Evolutionary conservation across 441 rosid genomes (phyloP), one percentile per base, ranked within the genome.

Genomic region (California macrophylla): DNA sequence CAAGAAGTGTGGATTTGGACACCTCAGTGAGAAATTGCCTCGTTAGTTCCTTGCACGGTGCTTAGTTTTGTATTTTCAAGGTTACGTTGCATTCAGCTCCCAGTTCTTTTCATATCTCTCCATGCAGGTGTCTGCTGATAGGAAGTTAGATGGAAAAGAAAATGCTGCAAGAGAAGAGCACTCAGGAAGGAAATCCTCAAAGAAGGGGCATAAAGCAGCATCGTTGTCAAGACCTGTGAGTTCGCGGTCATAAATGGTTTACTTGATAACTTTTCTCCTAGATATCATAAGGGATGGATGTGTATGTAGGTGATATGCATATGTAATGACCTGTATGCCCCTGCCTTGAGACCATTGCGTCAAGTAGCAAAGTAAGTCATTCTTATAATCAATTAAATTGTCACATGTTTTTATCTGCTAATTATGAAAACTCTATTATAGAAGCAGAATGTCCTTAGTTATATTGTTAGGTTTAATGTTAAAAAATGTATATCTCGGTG

Each of bases 271-370:
- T 71, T 15, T 60, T 42, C 74, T 30, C 24, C 30, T 36, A 29
- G 20, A 16, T 62, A 63, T 54, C 25, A 38, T 38, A 52, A 60
- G 60, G 68, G 28, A 72, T 66, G 66, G 62, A 23, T 71, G 20
- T 74, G 36, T 75, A 20, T 82, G 75, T 73, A 89, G 96, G 86
- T 89, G 34, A 90, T 95, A 72, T 95, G 99, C 84, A 92, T 95
- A 78, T 92, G 99, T 73, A 95, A 95, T 81, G 99, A 95, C 79
- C 85, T 92, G 24, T 95, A 95, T 80, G 91, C 92, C 28, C 96
- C 97, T 74, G 97, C 87, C 69, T 83, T 95, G 77, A 85, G 98
- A 76, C 97, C 90, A 71, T 79, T 95, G 75, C 97, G 99, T 66
- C 97, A 92, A 76, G 83, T 95, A 75, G 98, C 99, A 23, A 89